Evolutionary conservation across 73 alveolate genomes (phyloP).

Genomic region (Paramecium tetraurelia): DNA sequence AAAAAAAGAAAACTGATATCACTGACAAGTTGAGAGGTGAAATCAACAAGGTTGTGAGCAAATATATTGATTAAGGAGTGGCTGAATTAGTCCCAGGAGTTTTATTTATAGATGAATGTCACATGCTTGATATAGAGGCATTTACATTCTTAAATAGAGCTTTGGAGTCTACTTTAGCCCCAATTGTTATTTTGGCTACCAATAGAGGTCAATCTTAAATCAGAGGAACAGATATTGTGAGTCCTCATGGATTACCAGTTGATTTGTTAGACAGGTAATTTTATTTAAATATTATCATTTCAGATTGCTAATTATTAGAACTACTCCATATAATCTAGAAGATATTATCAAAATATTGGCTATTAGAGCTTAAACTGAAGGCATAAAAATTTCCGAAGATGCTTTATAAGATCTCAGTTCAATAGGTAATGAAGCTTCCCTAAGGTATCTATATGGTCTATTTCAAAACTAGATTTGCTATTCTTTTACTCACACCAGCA

Average conservation of each 20-base stretch:
- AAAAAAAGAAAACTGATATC: conserved; percentile 99
- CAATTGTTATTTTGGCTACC: conserved; percentile 99
- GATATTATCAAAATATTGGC: conserved; percentile 96
- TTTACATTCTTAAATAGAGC: conserved; percentile 99
- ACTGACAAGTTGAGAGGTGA: conserved; percentile 98
- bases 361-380: conserved; percentile 97
- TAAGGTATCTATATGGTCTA: conserved; percentile 68
- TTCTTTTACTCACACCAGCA: conserved; percentile 95
- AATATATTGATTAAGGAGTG: conserved; percentile 98
- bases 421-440: conserved; percentile 69
- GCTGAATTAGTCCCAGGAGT: conserved; percentile 99
- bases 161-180: conserved; percentile 96
- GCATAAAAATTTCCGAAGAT: conserved; percentile 94
- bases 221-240: conserved; percentile 98
- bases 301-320: conserved; percentile 95
- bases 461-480: conserved; percentile 78
- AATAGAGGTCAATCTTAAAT: conserved; percentile 97
- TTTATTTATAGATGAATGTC: conserved; percentile 99
- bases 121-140: conserved; percentile 99
- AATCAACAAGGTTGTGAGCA: conserved; percentile 98
- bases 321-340: conserved; percentile 84
- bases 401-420: conserved; percentile 91
- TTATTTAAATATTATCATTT: not conserved
- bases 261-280: conserved; percentile 93
- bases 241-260: conserved; percentile 99